phyloP scores from a whole-genome alignment of 2,329 filamentous ascomycete genomes.

The Pseudogymnoascus sp. region DNA sequence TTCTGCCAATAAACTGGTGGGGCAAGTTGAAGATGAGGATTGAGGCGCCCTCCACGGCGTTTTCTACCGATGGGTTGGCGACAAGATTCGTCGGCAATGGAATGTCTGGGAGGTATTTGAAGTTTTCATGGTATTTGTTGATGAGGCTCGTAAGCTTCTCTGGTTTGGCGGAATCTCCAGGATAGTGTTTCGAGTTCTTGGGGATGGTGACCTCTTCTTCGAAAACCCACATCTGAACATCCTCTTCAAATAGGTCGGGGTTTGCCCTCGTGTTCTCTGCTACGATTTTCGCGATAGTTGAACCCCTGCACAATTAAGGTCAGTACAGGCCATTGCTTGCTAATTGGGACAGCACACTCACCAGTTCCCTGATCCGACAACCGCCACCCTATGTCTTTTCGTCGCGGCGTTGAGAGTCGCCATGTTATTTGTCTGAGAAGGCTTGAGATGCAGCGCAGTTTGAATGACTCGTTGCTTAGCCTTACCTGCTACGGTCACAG shows the following conservation, averaged over 20 bases:
- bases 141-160: conserved; percentile 88
- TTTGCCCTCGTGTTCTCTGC: conserved; percentile 81
- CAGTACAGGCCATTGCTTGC: background rate
- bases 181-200: conserved; percentile 63
- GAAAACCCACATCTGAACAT: conserved; percentile 98
- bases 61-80: conserved; percentile 71
- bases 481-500: conserved; percentile 1
- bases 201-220: conserved; percentile 79
- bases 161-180: conserved; percentile 47
- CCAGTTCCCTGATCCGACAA: conserved; percentile 97
- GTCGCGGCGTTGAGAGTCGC: conserved; percentile 37
- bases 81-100: conserved; percentile 72
- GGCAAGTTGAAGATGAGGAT: conserved; percentile 95
- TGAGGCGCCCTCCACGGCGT: conserved; percentile 73
- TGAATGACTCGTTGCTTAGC: conserved; percentile 3
- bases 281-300: conserved; percentile 93
- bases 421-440: conserved; percentile 20
- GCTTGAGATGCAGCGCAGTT: conserved; percentile 8
- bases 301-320: conserved; percentile 56
- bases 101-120: conserved; percentile 94
- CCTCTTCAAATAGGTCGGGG: conserved; percentile 71
- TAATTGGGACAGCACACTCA: conserved; percentile 32
- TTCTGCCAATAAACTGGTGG: conserved; percentile 87
- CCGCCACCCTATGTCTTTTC: conserved; percentile 84
- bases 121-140: conserved; percentile 88